Evolutionary conservation across 2,329 filamentous ascomycete species (phyloP), one percentile per base, ranked within the genome.

Genomic region (Hypomyces perniciosus): DNA sequence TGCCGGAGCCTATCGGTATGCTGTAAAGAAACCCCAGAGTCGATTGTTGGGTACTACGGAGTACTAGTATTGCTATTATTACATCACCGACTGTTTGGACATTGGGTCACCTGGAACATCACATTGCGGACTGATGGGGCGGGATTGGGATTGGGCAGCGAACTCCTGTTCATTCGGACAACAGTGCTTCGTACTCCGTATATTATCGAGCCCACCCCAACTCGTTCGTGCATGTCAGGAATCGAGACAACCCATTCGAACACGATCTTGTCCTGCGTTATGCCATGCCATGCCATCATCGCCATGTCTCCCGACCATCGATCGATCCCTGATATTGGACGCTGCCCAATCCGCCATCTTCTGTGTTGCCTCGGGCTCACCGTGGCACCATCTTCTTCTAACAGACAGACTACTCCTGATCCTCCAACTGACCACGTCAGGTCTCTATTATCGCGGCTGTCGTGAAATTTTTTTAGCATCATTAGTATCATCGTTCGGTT

Each of bases 111-210:
- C 26, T 28, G 27, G 9, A 12, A 30, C 8, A 26, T 33, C 26
- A 27, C 29, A 29, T 41, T 13, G 37, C 37, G 29, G 35, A 37
- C 35, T 28, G 35, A 38, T 12, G 10, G 35, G 44, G 38, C 31
- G 28, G 29, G 44, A 34, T 34, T 42, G 42, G 48, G 37, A 35
- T 50, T 50, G 48, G 48, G 48, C 48, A 50, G 42, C 48, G 35
- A 46, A 45, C 48, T 34, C 29, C 46, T 20, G 20, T 20, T 20
- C 20, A 20, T 20, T 20, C 20, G 20, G 20, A 20, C 20, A 2
- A 20, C 20, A 35, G 33, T 8, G 33, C 8, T 35, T 12, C 33
- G 33, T 35, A 35, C 8, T 2, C 20, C 20, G 20, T 20, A 20
- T 20, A 20, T 20, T 20, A 20, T 20, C 20, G 20, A 20, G 20